Percentiles rank a stretch among this genome's conserved stretches.
These are phyloP conservation scores for Boletus fagicola DNA, from an alignment of 768 basidiomycete genomes.

Conservation along the genomic window DNA sequence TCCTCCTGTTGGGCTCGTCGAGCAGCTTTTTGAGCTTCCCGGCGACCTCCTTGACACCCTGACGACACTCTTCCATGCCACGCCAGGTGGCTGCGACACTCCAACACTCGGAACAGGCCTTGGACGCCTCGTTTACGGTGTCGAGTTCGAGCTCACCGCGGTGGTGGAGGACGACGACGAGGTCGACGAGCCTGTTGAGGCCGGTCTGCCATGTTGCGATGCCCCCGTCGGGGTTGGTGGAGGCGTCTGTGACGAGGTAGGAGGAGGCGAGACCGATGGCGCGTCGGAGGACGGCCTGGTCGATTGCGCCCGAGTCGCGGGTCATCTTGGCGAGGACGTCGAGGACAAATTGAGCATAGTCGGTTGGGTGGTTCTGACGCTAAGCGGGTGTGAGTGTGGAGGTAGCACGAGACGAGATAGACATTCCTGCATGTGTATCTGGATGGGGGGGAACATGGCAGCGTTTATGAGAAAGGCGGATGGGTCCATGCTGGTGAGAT, in stretches of 20 bases:
- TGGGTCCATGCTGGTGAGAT: constrained; percentile 25
- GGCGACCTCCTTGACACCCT: constrained; percentile 60
- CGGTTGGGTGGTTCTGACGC: constrained; percentile 45
- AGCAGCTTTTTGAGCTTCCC: constrained; percentile 54
- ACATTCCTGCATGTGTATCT: constrained; percentile 34
- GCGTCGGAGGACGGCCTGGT: constrained; percentile 61
- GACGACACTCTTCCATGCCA: constrained; percentile 61
- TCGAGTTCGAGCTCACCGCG: constrained; percentile 71
- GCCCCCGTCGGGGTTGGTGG: constrained; percentile 57
- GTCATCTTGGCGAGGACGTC: constrained; percentile 53
- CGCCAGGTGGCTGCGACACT: constrained; percentile 66
- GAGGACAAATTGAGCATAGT: constrained; percentile 61
- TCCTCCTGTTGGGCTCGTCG: constrained; percentile 33
- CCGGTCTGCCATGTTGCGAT: constrained; percentile 63
- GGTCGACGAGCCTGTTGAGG: constrained; percentile 66
- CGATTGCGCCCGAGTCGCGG: constrained; percentile 44
- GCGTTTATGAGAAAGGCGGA: constrained; percentile 16
- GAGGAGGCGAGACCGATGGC: constrained; percentile 72
- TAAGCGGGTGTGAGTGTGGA: constrained; percentile 12
- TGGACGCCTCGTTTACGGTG: constrained; percentile 62
- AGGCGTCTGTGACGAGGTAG: constrained; percentile 74
- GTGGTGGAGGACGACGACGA: constrained; percentile 67
- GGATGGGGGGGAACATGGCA: constrained; percentile 22
- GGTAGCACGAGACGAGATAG: background rate
- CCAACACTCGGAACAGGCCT: constrained; percentile 80